Conservation (phyloP, 768 basidiomycete genomes). For the Scleroderma citrinum region DNA sequence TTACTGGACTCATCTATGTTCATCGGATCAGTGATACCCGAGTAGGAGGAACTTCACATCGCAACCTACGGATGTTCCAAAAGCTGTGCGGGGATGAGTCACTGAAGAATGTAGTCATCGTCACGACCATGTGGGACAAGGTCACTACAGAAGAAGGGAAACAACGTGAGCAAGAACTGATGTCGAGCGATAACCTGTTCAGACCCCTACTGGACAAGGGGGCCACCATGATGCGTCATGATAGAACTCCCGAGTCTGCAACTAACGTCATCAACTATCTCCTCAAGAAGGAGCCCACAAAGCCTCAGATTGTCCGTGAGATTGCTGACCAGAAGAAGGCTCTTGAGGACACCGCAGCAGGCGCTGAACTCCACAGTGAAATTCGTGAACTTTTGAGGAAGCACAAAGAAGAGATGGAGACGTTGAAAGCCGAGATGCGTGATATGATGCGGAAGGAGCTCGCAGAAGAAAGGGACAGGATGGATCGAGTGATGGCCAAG, state of each 20-base stretch:
- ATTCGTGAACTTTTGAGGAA: background rate
- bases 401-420: background rate
- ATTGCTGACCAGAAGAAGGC: background rate
- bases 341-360: background rate
- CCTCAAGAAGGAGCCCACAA: background rate
- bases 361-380: background rate
- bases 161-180: too few relatives aligned
- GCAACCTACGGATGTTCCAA: too few relatives aligned
- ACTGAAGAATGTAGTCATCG: constrained; percentile 38
- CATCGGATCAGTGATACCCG: too few relatives aligned
- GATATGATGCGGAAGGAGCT: background rate
- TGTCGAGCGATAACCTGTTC: too few relatives aligned
- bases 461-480: too few relatives aligned
- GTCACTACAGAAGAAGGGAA: constrained; percentile 20
- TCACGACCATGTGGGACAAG: constrained; percentile 42
- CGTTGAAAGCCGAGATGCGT: background rate
- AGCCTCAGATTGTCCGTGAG: background rate
- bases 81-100: constrained; percentile 39
- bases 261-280: too few relatives aligned
- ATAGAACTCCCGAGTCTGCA: too few relatives aligned
- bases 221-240: too few relatives aligned
- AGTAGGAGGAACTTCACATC: too few relatives aligned
- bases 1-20: constrained; percentile 38
- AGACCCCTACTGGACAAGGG: too few relatives aligned
- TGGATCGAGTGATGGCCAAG: too few relatives aligned